Conservation (phyloP, 108 stramenopile genomes). For the Asterionellopsis glacialis region DNA sequence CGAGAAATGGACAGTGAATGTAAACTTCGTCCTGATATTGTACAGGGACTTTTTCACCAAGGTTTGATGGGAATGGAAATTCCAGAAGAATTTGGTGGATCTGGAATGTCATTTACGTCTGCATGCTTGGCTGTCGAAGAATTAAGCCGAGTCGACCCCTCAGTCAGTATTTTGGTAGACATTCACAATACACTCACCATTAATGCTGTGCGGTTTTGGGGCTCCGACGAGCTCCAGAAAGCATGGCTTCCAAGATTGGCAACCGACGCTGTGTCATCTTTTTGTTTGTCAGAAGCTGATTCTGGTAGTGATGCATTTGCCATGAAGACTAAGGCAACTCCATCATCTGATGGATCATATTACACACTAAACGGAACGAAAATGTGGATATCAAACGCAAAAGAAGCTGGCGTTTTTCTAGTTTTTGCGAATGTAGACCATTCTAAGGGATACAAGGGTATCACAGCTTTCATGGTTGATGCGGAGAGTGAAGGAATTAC, state of each 20-base stretch:
- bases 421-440: constrained; percentile 91
- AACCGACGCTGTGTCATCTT: constrained; percentile 76
- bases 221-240: constrained; percentile 58
- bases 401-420: constrained; percentile 85
- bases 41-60: constrained; percentile 74
- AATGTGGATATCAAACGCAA: constrained; percentile 92
- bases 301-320: constrained; percentile 94
- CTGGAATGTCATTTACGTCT: constrained; percentile 81
- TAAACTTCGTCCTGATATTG: constrained; percentile 56
- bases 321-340: constrained; percentile 77
- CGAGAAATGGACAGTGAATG: constrained; percentile 85
- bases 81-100: constrained; percentile 75
- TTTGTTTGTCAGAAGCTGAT: constrained; percentile 88
- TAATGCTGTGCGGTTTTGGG: constrained; percentile 93
- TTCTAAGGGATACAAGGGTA: constrained; percentile 86
- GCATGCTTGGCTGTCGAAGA: constrained; percentile 93
- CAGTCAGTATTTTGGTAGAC: constrained; percentile 87
- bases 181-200: constrained; percentile 96
- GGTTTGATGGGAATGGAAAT: constrained; percentile 95
- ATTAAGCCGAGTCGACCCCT: constrained; percentile 88
- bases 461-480: constrained; percentile 93
- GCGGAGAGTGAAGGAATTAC: constrained; percentile 68
- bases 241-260: constrained; percentile 86
- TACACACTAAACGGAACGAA: constrained; percentile 88
- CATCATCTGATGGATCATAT: constrained; percentile 65